phyloP scores from a whole-genome alignment of 2,329 filamentous ascomycete genomes.

The Aschersonia sp. region DNA sequence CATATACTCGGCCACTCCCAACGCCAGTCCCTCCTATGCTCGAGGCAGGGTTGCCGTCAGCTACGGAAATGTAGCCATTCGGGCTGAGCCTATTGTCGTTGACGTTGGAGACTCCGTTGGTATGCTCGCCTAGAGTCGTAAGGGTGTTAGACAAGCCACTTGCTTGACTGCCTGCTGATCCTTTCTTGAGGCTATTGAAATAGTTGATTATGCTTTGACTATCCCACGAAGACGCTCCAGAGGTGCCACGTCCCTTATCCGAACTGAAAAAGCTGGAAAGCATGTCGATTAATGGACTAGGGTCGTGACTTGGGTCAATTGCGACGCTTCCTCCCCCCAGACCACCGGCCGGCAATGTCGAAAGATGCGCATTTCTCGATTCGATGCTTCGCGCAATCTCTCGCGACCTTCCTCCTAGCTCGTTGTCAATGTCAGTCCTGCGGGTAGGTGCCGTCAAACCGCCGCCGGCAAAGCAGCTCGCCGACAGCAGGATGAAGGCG shows the following conservation, averaged over 20 bases:
- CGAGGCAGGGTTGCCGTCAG: no score
- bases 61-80: no score
- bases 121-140: background rate
- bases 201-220: background rate
- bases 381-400: background rate
- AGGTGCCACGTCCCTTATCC: background rate
- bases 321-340: background rate
- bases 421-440: background rate
- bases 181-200: background rate
- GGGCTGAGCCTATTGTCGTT: no score
- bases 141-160: background rate
- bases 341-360: background rate
- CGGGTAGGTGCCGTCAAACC: constrained; percentile 2
- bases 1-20: no score
- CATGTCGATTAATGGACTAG: background rate
- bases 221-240: background rate
- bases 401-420: background rate
- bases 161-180: background rate
- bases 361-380: background rate
- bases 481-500: constrained; percentile 1
- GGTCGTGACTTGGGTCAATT: background rate
- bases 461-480: constrained; percentile 1
- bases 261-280: background rate
- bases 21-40: no score
- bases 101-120: no score